These are phyloP conservation scores for Zhuliangozyma parablackwelliae DNA, from an alignment of 1,139 yeast genomes.

Conservation along the genomic window DNA sequence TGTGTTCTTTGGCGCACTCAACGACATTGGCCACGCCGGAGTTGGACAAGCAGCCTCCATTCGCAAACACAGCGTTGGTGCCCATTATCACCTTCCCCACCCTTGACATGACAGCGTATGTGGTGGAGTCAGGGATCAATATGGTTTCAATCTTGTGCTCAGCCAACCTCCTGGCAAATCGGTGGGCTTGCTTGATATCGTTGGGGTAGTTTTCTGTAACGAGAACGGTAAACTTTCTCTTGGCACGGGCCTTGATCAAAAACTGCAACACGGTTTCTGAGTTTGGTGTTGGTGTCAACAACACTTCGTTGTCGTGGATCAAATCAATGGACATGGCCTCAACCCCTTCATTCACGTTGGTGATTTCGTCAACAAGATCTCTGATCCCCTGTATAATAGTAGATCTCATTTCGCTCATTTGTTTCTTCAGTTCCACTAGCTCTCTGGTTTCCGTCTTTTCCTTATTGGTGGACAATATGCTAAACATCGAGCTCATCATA, in stretches of 20 bases:
- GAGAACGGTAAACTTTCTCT: constrained; percentile 86
- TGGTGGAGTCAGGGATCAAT: constrained; percentile 88
- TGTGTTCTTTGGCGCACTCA: constrained; percentile 92
- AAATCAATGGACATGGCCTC: constrained; percentile 88
- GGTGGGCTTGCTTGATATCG: constrained; percentile 69
- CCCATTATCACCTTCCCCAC: constrained; percentile 96
- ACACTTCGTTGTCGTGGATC: constrained; percentile 89
- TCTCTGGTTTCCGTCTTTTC: constrained; percentile 21
- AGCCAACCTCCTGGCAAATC: constrained; percentile 74
- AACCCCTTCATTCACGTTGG: constrained; percentile 84
- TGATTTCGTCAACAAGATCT: constrained; percentile 88
- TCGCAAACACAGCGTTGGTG: constrained; percentile 86
- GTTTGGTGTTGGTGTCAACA: constrained; percentile 90
- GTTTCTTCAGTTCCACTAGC: constrained; percentile 34
- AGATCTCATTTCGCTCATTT: constrained; percentile 69
- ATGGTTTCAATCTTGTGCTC: constrained; percentile 87
- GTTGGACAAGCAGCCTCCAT: constrained; percentile 89
- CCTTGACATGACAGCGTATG: constrained; percentile 93
- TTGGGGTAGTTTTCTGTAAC: constrained; percentile 94
- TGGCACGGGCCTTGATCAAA: constrained; percentile 78
- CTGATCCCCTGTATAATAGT: constrained; percentile 91
- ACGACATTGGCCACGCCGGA: constrained; percentile 93
- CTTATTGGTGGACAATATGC: constrained; percentile 57
- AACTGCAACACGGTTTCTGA: constrained; percentile 87
- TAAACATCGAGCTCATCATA: constrained; percentile 84